phyloP scores from a whole-genome alignment of 2,329 filamentous ascomycete species.

The Zasmidium angulare region DNA sequence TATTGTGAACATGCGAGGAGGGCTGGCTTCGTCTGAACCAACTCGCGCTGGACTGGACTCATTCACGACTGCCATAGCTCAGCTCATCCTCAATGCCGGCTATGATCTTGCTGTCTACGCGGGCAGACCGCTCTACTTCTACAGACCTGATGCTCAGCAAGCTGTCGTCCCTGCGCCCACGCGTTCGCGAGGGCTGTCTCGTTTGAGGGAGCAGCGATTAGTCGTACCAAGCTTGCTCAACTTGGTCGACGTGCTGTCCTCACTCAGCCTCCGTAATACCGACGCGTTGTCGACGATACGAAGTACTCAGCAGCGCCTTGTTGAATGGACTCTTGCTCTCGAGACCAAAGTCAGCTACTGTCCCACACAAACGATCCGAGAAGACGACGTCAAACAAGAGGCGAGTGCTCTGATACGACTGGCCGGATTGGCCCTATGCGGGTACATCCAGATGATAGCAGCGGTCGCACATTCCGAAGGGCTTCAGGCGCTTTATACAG shows the following conservation, averaged over 20 bases:
- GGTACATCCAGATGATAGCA: slow-evolving; percentile 14
- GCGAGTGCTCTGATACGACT: slow-evolving; percentile 18
- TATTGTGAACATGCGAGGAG: slow-evolving; percentile 22
- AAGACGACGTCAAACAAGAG: slow-evolving; percentile 19
- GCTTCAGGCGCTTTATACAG: slow-evolving; percentile 13
- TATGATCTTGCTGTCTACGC: slow-evolving; percentile 21
- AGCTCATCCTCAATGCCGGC: slow-evolving; percentile 16
- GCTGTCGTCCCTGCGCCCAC: slow-evolving; percentile 5
- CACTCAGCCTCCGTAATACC: slow-evolving; percentile 7
- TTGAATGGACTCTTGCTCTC: slow-evolving; percentile 9
- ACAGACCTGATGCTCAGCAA: background rate
- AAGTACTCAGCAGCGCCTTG: slow-evolving; percentile 13
- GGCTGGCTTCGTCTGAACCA: slow-evolving; percentile 11
- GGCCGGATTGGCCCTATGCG: slow-evolving; percentile 17
- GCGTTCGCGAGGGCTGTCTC: slow-evolving; percentile 10
- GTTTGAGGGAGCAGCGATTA: slow-evolving; percentile 12
- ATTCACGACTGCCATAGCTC: slow-evolving; percentile 8
- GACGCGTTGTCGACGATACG: slow-evolving; percentile 6
- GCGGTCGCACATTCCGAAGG: slow-evolving; percentile 5
- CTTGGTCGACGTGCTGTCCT: slow-evolving; percentile 9
- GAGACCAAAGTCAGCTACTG: slow-evolving; percentile 15
- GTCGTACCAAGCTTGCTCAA: slow-evolving; percentile 17
- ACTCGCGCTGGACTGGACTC: slow-evolving; percentile 4
- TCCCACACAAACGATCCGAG: slow-evolving; percentile 14
- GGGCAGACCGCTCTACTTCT: slow-evolving; percentile 16